Conservation (phyloP, 2,329 filamentous ascomycete genomes). For the Cladosporium halotolerans region DNA sequence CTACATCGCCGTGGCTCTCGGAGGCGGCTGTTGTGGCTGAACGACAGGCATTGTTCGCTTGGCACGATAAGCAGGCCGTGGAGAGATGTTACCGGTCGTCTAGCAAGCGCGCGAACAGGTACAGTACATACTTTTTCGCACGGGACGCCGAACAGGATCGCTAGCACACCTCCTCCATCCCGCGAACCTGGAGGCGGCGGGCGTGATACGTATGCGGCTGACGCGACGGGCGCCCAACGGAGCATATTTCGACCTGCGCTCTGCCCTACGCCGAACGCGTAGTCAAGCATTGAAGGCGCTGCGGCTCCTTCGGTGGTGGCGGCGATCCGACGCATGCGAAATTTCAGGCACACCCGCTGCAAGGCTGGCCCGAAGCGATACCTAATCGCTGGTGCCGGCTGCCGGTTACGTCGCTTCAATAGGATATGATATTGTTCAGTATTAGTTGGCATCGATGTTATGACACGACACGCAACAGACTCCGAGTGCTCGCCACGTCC, state of each 20-base stretch:
- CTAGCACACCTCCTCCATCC: not conserved
- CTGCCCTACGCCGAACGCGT: conserved; percentile 6
- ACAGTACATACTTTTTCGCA: not conserved
- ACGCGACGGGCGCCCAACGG: not conserved
- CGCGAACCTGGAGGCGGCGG: not conserved
- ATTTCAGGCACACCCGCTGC: conserved; percentile 6
- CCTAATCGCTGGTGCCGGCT: not conserved
- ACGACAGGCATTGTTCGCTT: not conserved
- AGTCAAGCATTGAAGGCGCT: conserved; percentile 8
- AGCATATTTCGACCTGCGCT: not conserved
- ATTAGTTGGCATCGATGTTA: not conserved
- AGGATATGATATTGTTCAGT: not conserved
- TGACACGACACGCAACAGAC: not conserved
- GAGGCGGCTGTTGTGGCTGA: not conserved
- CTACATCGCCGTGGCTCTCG: not conserved
- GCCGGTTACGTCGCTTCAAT: not conserved
- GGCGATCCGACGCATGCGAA: conserved; percentile 8
- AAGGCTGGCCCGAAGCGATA: not conserved
- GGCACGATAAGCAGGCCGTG: not conserved
- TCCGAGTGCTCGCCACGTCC: too few species aligned
- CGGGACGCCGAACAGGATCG: not conserved
- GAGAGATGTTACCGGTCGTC: not conserved
- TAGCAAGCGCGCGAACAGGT: too few species aligned
- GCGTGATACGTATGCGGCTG: conserved; percentile 7
- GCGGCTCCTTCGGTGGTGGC: conserved; percentile 5